A percentile compares a stretch with the other conserved stretches of the same genome.
phyloP scores from a whole-genome alignment of 2,329 filamentous ascomycete species.

The Fusarium circinatum region DNA sequence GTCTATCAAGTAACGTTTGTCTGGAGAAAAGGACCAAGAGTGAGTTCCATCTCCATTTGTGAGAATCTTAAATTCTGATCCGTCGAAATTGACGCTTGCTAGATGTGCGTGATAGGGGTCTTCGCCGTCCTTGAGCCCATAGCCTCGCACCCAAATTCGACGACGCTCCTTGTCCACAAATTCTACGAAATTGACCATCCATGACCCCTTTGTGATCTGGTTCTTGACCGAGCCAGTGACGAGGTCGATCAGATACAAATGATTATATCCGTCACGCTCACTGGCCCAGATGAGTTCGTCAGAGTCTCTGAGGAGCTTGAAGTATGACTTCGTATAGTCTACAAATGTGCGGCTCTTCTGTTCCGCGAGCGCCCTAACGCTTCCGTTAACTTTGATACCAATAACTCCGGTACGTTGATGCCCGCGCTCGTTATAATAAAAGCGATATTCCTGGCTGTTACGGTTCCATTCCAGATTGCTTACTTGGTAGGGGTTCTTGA shows the following conservation, averaged over 20 bases:
- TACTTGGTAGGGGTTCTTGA: constrained; percentile 39
- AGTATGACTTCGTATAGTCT: constrained; percentile 38
- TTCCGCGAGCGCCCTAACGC: constrained; percentile 34
- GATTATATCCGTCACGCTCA: constrained; percentile 45
- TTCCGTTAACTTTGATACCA: constrained; percentile 22
- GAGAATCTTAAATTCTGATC: constrained; percentile 38
- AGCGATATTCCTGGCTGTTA: constrained; percentile 39
- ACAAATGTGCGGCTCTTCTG: constrained; percentile 43
- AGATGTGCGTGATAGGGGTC: constrained; percentile 45
- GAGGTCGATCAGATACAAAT: constrained; percentile 42
- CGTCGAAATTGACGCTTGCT: constrained; percentile 40
- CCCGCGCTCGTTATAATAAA: constrained; percentile 45
- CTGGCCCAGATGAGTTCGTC: constrained; percentile 45
- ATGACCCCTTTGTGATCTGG: constrained; percentile 43
- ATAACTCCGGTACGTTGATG: constrained; percentile 40
- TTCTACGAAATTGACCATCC: constrained; percentile 41
- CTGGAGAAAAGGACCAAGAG: constrained; percentile 37
- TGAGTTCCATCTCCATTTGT: constrained; percentile 45
- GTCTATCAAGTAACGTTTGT: constrained; percentile 36
- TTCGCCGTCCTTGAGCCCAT: constrained; percentile 32
- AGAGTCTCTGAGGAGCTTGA: constrained; percentile 1
- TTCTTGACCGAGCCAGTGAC: constrained; percentile 23
- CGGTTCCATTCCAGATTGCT: constrained; percentile 40
- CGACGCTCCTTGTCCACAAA: constrained; percentile 31
- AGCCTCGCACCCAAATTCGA: constrained; percentile 34